Base-by-base conservation (phyloP, 768 basidiomycete genomes). In the Suillus americanus region DNA sequence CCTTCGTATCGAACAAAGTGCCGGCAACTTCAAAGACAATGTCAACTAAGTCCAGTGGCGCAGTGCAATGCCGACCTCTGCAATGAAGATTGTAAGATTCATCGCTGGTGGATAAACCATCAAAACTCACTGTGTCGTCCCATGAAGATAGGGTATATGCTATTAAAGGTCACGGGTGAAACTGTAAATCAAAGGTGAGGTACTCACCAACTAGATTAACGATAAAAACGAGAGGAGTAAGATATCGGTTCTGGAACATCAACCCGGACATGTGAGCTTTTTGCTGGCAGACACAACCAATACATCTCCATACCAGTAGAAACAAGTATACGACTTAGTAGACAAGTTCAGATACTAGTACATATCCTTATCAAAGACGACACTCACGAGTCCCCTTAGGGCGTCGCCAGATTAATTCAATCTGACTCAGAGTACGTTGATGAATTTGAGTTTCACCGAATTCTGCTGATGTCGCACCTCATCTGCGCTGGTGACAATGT, bases 201-300 rank as follows among this genome's bases (percentile, higher is more conserved):
- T 40, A 6, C 72, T 69, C 59, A 72, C 71, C 84, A 10, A 74
- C 67, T 0, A 88, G 69, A 64, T 88, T 87, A 53, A 88, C 71
- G 20, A 88, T 81, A 69, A 89, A 89, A 1, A 84, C 85, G 3
- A 89, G 74, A 0, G 87, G 87, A 0, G 85, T 87, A 23, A 89
- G 73, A 68, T 89, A 89, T 30, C 88, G 83, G 68, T 89, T 89
- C 87, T 89, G 30, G 18, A 20, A 54, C 16, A 60, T 40, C 16
- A 50, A 25, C 61, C 37, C 45, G 18, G 23, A 41, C 38, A 28
- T 25, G 5, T 38, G 23, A 57, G 35, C 5, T 37, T 40, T 37
- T 23, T 23, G 38, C 12, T 28, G 16, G 13, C 12, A n/a, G 30
- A 56, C 16, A 43, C 7, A 16, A 12, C 25, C 25, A 50, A 23